Percentiles rank a stretch among this genome's conserved stretches.
Conservation (phyloP, 2,329 filamentous ascomycete genomes). For the Alternaria solani region DNA sequence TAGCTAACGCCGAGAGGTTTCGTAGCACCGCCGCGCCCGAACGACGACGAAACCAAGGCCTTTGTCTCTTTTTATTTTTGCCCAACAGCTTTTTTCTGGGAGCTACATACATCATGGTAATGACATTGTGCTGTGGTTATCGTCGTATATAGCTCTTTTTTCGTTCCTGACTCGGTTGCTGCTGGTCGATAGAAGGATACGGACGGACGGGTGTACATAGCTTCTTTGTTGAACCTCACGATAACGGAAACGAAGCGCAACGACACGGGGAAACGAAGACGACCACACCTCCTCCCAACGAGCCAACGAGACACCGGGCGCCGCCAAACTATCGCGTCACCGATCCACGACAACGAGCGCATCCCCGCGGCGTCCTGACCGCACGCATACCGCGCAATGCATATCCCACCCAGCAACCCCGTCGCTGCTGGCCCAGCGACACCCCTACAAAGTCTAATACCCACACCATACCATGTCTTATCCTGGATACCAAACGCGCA, state of each 20-base stretch:
- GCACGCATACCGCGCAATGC: conserved; percentile 29
- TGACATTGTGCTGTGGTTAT: not conserved
- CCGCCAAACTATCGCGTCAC: not conserved
- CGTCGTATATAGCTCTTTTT: not conserved
- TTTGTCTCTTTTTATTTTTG: too few relatives aligned
- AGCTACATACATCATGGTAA: not conserved
- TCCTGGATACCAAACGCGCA: conserved; percentile 19
- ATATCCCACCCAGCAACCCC: conserved; percentile 28
- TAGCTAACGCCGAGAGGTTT: not conserved
- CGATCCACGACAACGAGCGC: not conserved
- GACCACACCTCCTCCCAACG: not conserved
- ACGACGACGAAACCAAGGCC: too few relatives aligned
- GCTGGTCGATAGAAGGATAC: too few relatives aligned
- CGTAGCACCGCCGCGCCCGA: conserved; percentile 2
- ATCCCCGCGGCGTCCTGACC: conserved; percentile 3
- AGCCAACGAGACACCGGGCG: not conserved
- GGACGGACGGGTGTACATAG: not conserved
- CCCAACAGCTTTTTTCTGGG: not conserved
- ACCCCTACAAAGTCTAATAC: not conserved
- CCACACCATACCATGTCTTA: conserved; percentile 22
- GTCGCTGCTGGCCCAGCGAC: conserved; percentile 36
- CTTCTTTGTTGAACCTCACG: not conserved
- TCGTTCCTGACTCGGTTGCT: not conserved
- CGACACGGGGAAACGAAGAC: not conserved
- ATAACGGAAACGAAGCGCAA: not conserved